Conservation (phyloP, 495 filamentous ascomycete genomes). For the Melanomma pulvis-pyrius region DNA sequence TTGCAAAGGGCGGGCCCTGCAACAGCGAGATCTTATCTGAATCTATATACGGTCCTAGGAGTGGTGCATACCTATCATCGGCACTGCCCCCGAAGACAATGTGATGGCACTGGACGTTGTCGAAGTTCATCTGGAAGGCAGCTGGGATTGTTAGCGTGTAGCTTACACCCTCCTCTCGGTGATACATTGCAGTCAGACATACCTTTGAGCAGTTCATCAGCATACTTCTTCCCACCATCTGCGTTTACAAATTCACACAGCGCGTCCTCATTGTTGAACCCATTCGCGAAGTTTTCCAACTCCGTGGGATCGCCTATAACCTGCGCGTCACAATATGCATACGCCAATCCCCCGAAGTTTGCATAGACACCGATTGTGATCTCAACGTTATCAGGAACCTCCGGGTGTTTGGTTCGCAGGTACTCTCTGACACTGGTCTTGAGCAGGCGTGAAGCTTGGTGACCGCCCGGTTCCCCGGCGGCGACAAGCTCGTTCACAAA, state of each 20-base stretch:
- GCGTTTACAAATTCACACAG: conserved; percentile 10
- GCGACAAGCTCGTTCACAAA: neutral
- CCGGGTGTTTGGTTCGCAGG: neutral
- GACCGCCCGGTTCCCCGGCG: conserved; percentile 2
- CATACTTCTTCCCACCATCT: conserved; percentile 7
- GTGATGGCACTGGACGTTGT: conserved; percentile 11
- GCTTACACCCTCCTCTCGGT: neutral
- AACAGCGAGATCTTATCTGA: conserved; percentile 3
- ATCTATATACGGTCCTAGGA: conserved; percentile 5
- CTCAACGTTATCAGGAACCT: neutral
- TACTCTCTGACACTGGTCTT: conserved; percentile 2
- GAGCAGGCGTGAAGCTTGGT: conserved; percentile 1
- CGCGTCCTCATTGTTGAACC: conserved; percentile 14
- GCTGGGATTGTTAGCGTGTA: neutral
- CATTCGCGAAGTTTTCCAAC: conserved; percentile 7
- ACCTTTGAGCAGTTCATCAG: conserved; percentile 15
- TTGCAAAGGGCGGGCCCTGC: conserved; percentile 11
- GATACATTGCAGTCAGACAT: neutral
- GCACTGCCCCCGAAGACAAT: conserved; percentile 4
- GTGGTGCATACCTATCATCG: conserved; percentile 6
- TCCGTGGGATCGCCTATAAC: neutral
- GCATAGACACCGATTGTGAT: conserved; percentile 3
- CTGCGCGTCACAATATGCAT: neutral
- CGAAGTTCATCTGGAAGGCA: conserved; percentile 4
- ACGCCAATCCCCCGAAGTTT: conserved; percentile 2